Conservation (phyloP, 352 stramenopile genomes). For the Globisporangium middletonii region DNA sequence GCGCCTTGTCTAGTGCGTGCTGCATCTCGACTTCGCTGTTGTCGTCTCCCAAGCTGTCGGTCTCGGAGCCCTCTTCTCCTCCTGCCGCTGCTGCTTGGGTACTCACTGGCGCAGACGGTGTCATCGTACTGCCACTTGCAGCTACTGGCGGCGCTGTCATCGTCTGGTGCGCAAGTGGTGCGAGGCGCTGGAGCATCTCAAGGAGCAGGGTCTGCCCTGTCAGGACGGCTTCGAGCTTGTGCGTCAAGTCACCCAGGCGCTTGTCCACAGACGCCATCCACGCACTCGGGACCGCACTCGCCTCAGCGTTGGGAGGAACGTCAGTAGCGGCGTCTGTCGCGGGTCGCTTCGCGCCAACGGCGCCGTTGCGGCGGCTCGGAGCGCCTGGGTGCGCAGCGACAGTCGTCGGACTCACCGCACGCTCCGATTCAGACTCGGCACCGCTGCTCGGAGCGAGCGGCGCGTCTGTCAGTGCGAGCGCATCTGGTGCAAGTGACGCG, state of each 20-base stretch:
- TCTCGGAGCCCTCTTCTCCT: neutral
- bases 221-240: conserved; percentile 6
- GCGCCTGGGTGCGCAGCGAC: no score
- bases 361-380: neutral
- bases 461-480: no score
- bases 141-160: no score
- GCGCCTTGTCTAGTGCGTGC: neutral
- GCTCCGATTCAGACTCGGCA: no score
- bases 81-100: no score
- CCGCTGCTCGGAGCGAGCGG: no score
- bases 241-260: conserved; percentile 5
- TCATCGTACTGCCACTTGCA: no score
- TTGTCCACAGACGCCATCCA: conserved; percentile 12
- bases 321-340: neutral
- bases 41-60: neutral
- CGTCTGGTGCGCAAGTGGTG: neutral
- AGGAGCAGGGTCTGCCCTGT: conserved; percentile 13
- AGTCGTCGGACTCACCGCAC: no score
- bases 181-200: conserved; percentile 11
- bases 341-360: neutral
- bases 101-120: no score
- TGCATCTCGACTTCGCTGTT: neutral
- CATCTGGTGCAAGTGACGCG: neutral
- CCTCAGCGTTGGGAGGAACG: neutral
- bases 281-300: neutral